Conservation (phyloP, 2,329 filamentous ascomycete species). For the Hymenoscyphus linearis region DNA sequence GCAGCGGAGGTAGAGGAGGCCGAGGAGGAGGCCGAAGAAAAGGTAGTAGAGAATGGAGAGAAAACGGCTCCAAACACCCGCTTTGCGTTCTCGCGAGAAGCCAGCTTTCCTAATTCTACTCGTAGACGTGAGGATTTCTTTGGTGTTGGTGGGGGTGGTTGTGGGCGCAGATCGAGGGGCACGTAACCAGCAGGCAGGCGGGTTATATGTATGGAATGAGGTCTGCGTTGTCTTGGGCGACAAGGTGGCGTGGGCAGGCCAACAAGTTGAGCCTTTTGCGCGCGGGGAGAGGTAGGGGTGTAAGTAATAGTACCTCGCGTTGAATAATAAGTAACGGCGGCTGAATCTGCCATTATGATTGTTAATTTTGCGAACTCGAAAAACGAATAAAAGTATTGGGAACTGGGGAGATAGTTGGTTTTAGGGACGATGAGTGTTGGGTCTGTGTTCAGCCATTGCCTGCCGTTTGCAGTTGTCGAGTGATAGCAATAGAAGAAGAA, state of each 20-base stretch:
- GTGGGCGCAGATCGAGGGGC: conserved; percentile 32
- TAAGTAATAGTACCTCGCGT: conserved; percentile 28
- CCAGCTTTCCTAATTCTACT: conserved; percentile 39
- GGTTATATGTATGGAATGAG: conserved; percentile 52
- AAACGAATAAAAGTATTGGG: neutral
- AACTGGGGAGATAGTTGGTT: neutral
- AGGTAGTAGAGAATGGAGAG: conserved; percentile 19
- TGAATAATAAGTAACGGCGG: conserved; percentile 22
- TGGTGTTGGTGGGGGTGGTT: conserved; percentile 26
- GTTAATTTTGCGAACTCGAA: conserved; percentile 22
- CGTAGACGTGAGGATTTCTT: conserved; percentile 33
- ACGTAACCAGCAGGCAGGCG: conserved; percentile 41
- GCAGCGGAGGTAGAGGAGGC: conserved; percentile 7
- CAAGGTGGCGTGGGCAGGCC: conserved; percentile 39
- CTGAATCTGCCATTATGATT: conserved; percentile 28
- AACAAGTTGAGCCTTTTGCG: conserved; percentile 13
- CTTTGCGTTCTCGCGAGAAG: conserved; percentile 37
- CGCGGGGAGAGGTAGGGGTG: conserved; percentile 17
- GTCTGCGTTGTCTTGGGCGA: conserved; percentile 45
- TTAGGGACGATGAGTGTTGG: neutral
- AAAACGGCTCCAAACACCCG: conserved; percentile 31
- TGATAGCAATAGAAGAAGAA: neutral
- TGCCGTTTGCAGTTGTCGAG: conserved; percentile 3
- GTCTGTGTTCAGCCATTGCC: conserved; percentile 4
- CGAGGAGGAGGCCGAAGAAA: conserved; percentile 18